Percentiles rank a stretch among this genome's conserved stretches.
phyloP scores from a whole-genome alignment of 2,329 filamentous ascomycete species.

The Alternaria consortialis region DNA sequence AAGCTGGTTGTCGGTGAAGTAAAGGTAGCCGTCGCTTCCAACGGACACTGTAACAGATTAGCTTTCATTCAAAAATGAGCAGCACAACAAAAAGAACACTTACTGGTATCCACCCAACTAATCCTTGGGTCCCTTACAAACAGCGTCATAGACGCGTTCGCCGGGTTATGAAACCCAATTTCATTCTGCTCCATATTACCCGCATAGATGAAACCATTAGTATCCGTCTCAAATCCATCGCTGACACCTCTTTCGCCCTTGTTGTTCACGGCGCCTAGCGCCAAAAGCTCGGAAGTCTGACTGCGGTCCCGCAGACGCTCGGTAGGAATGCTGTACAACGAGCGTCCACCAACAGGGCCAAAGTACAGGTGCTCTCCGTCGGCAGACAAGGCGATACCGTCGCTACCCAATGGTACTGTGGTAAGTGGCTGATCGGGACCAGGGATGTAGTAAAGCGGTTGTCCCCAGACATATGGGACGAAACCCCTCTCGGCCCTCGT shows the following conservation, averaged over 20 bases:
- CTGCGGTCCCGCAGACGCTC: constrained; percentile 53
- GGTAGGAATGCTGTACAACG: constrained; percentile 59
- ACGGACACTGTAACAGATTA: constrained; percentile 42
- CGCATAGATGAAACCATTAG: constrained; percentile 59
- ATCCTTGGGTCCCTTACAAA: constrained; percentile 59
- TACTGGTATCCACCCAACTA: constrained; percentile 61
- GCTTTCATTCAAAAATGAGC: background rate
- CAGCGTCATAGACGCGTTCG: constrained; percentile 53
- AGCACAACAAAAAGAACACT: constrained; percentile 8
- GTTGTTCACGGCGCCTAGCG: constrained; percentile 55
- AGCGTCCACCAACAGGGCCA: constrained; percentile 55
- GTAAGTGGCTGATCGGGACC: constrained; percentile 48
- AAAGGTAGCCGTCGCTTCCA: constrained; percentile 59
- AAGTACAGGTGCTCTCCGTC: constrained; percentile 61
- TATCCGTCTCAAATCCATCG: constrained; percentile 63
- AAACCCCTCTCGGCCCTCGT: constrained; percentile 58
- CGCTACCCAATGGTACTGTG: constrained; percentile 57
- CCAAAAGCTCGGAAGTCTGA: constrained; percentile 53
- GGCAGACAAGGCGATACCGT: constrained; percentile 61
- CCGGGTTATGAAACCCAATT: constrained; percentile 55
- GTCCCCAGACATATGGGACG: constrained; percentile 60
- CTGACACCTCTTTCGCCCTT: constrained; percentile 60
- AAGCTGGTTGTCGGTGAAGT: constrained; percentile 64
- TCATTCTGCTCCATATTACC: constrained; percentile 60
- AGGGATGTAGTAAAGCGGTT: constrained; percentile 56